Base-by-base conservation (phyloP, 495 filamentous ascomycete genomes). In the Sordaria brevicollis region DNA sequence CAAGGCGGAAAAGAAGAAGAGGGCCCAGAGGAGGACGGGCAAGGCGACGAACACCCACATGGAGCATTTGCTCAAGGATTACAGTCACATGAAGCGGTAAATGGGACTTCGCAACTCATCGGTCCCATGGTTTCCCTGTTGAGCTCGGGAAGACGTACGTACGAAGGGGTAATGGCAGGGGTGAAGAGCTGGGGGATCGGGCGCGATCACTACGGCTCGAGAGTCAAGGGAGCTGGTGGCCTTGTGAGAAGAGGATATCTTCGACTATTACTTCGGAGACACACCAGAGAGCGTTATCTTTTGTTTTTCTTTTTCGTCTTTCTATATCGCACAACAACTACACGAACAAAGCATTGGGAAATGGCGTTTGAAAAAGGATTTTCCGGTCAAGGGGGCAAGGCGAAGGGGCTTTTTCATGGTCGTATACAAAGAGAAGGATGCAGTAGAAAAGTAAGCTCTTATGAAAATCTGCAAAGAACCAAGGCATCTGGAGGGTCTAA, bases 11-110 rank as follows among this genome's bases (percentile, higher is more conserved):
- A 86, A 89, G 79, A 88, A 89, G 85, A 91, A 88, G 86, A 83
- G 83, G 69, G 82, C 82, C 66, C 82, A 88, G 57, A 85, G 92
- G 67, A 88, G 87, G 71, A 88, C 89, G 69, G 92, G 91, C 33
- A 96, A 93, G 85, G 90, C 90, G 43, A 97, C 93, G 65, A 99
- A 99, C 76, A 89, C 87, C 36, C 95, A 99, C 77, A 97, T 99
- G 95, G 85, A 84, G 75, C 89, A 91, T 72, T 87, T 99, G 62
- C 81, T 98, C 70, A 89, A 91, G 81, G 93, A 97, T 76, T 96
- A 93, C 71, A 90, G 89, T 35, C 86, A 90, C 78, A 73, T 79
- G 65, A 82, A 79, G 74, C 76, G 78, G 62, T 81, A 74, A 75
- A 66, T 34, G 8, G 37, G n/a, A 7, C 5, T 25, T 65, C 17